Percentiles rank a stretch among this genome's conserved stretches.
These are phyloP conservation scores for Cystobasidium ongulense DNA, from an alignment of 768 basidiomycete species.

Conservation along the genomic window DNA sequence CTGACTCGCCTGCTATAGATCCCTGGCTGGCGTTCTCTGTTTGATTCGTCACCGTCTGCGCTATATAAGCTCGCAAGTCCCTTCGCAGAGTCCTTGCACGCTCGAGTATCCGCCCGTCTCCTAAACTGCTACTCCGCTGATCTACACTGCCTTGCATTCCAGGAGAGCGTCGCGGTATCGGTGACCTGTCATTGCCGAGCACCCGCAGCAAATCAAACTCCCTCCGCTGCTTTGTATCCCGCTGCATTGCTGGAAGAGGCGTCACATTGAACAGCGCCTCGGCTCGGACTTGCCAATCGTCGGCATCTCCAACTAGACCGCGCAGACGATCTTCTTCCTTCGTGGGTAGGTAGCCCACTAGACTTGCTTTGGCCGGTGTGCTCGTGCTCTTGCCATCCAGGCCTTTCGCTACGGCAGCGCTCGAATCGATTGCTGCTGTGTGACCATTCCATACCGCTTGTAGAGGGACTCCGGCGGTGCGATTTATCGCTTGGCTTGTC, in stretches of 20 bases:
- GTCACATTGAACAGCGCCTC: not conserved
- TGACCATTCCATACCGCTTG: not conserved
- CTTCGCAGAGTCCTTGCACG: not conserved
- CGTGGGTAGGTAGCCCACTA: not conserved
- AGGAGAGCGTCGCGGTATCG: too few species aligned
- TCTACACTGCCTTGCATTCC: not conserved
- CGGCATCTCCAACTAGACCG: not conserved
- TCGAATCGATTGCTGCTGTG: not conserved
- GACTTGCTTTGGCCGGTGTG: too few species aligned
- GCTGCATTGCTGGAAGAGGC: not conserved
- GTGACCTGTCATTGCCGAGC: too few species aligned
- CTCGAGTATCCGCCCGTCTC: not conserved
- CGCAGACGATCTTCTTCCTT: not conserved
- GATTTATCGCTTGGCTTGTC: not conserved
- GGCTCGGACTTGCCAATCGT: not conserved
- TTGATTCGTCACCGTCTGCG: not conserved
- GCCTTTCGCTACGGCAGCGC: too few species aligned
- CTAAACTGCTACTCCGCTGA: not conserved
- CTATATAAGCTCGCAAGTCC: not conserved
- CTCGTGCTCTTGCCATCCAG: too few species aligned
- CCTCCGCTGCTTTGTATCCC: too few species aligned
- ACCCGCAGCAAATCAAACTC: too few species aligned
- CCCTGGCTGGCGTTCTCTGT: too few species aligned
- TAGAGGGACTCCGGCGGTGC: not conserved
- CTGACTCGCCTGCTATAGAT: too few species aligned